Evolutionary conservation across 208 protist species (phyloP).

Genomic region (Trypanosoma grayi): DNA sequence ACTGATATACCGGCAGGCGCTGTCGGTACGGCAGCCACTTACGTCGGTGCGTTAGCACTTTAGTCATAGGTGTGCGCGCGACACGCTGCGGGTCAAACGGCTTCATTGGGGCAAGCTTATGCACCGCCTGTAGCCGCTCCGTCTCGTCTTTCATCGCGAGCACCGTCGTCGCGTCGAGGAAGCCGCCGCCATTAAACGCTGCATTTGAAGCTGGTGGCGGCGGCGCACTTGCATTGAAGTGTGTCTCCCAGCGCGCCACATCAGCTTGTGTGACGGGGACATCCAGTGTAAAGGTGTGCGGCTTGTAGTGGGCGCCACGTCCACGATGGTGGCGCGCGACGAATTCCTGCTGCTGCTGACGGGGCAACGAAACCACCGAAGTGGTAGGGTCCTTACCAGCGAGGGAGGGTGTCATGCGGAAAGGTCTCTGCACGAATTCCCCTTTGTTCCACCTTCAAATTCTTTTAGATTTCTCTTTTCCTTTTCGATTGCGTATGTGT

Average conservation of each 20-base stretch:
- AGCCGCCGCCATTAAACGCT: conserved; percentile 27
- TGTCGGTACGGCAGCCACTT: conserved; percentile 88
- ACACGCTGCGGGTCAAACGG: conserved; percentile 45
- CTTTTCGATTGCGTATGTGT: no score
- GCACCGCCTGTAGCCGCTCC: conserved; percentile 20
- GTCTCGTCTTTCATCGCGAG: conserved; percentile 11
- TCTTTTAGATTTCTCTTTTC: neutral
- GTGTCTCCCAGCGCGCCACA: conserved; percentile 42
- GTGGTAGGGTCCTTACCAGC: neutral
- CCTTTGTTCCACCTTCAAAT: neutral
- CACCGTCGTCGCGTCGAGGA: conserved; percentile 17
- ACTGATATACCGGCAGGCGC: conserved; percentile 72
- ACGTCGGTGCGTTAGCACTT: conserved; percentile 63
- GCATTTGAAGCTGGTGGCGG: conserved; percentile 14
- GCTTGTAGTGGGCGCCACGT: neutral
- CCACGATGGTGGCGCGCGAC: neutral
- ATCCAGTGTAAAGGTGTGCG: conserved; percentile 37
- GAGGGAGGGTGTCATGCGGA: neutral
- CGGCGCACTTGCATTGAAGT: conserved; percentile 12
- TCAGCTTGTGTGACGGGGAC: conserved; percentile 67
- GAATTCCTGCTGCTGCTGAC: conserved; percentile 1
- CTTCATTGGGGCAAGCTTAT: conserved; percentile 67
- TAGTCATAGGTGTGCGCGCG: conserved; percentile 62
- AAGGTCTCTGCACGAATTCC: neutral
- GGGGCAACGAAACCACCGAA: neutral